Base-by-base conservation (phyloP, 257 asterid species). In the Lycium barbarum region DNA sequence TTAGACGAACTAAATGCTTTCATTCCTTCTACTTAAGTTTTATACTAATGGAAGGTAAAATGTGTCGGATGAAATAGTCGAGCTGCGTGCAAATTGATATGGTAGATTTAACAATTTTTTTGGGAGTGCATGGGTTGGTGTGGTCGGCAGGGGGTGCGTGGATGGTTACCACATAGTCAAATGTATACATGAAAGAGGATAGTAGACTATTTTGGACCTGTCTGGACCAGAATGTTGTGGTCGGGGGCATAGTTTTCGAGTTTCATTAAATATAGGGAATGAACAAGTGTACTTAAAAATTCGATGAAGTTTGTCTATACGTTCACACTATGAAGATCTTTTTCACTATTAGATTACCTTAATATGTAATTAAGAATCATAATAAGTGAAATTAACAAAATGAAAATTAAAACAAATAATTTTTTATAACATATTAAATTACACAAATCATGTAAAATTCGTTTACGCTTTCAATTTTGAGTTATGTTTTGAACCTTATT, bases 161-260 rank as follows among this genome's bases (percentile, higher is more conserved):
- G 26, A 13, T 38, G 26, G 26, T 15, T 38, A 68, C 7, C 53
- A 68, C 53, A 68, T 68, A 13, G 53, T 68, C 78, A 68, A 71
- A 71, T 43, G 7, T 40, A 7, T 70, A 70, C 2, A 38, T 3
- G 0, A 9, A 71, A 40, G 10, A 40, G 35, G 15, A 9, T 9
- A 71, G 35, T 71, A 0, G 78, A 71, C 79, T 43, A 71, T 40
- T 71, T 17, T 71, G 55, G 55, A 71, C 79, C 79, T 0, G 6
- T 18, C 36, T 18, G 79, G 79, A 71, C 79, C 53, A 68, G 14
- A 68, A 15, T 68, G 22, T 68, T 68, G 78, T 68, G 78, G 78
- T 68, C 6, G 45, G 45, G 45, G 55, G 55, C 55, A 51, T 13
- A 51, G 55, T 51, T 51, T 51, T 51, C 55, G 55, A 51, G 55